Conservation (phyloP, 169 alveolate species). For the Babesia ovis region DNA sequence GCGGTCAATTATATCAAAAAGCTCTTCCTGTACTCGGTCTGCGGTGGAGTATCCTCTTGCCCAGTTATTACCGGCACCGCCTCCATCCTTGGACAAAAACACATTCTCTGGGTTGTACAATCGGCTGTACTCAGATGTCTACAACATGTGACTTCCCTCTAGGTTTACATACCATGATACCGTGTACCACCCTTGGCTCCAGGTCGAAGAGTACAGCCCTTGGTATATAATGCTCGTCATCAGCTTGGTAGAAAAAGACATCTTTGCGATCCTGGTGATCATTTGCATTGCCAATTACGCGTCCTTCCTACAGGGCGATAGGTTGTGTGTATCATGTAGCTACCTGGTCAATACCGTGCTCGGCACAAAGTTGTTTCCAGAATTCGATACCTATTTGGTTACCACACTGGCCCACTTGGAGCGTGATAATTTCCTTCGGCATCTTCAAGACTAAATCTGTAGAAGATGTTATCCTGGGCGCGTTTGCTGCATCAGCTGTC, state of each 20-base stretch:
- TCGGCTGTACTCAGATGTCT: conserved; percentile 86
- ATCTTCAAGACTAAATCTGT: conserved; percentile 4
- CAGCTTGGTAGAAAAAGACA: conserved; percentile 97
- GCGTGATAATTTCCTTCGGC: conserved; percentile 93
- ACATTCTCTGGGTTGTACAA: conserved; percentile 98
- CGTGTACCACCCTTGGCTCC: conserved; percentile 95
- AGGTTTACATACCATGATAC: conserved; percentile 50
- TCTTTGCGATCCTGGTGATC: conserved; percentile 95
- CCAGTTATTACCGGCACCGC: conserved; percentile 99
- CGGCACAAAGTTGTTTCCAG: conserved; percentile 97
- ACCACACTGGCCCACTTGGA: conserved; percentile 99
- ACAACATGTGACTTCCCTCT: not conserved
- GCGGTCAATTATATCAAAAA: conserved; percentile 97
- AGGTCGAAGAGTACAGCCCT: conserved; percentile 96
- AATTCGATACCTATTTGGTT: conserved; percentile 98
- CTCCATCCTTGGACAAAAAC: conserved; percentile 94
- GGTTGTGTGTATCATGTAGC: not conserved
- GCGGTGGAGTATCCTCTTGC: conserved; percentile 96
- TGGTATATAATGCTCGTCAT: conserved; percentile 87
- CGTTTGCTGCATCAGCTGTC: not conserved
- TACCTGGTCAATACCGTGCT: conserved; percentile 93
- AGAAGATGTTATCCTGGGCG: not conserved
- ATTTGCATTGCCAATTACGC: conserved; percentile 65
- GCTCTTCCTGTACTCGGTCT: conserved; percentile 92
- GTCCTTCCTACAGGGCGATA: conserved; percentile 65